Evolutionary conservation across 805 yeast genomes (phyloP).

Genomic region (Wickerhamiella occidentalis): DNA sequence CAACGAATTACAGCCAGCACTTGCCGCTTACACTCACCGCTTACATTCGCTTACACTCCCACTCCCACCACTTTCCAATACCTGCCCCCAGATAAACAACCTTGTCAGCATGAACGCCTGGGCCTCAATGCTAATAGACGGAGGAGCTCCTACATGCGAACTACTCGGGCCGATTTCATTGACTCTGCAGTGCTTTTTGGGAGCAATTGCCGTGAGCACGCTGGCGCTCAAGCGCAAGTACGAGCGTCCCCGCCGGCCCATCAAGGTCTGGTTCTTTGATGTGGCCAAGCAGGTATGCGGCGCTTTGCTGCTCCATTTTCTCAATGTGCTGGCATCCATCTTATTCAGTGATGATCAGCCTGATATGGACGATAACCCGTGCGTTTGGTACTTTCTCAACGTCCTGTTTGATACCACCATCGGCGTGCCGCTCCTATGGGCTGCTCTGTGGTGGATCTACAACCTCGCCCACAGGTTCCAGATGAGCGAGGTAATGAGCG

Average conservation of each 20-base stretch:
- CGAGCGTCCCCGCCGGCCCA: constrained; percentile 77
- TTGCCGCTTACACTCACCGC: too few species aligned
- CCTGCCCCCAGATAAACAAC: too few species aligned
- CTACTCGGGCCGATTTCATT: constrained; percentile 80
- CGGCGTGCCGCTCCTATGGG: constrained; percentile 76
- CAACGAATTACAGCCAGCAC: too few species aligned
- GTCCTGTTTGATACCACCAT: constrained; percentile 83
- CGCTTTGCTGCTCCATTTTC: constrained; percentile 67
- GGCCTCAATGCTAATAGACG: neutral
- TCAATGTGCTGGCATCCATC: constrained; percentile 63
- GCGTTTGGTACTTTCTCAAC: constrained; percentile 90
- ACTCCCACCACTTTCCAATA: too few species aligned
- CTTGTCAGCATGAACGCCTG: constrained; percentile 9
- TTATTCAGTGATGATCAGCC: constrained; percentile 32
- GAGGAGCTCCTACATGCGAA: constrained; percentile 35
- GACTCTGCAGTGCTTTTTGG: constrained; percentile 62
- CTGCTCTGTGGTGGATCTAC: constrained; percentile 33
- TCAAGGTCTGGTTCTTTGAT: constrained; percentile 83
- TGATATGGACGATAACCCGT: constrained; percentile 47
- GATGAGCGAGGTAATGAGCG: constrained; percentile 34
- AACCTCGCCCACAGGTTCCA: constrained; percentile 34
- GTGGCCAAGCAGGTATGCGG: constrained; percentile 85
- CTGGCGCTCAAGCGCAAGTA: constrained; percentile 61
- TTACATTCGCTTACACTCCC: too few species aligned
- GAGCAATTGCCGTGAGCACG: constrained; percentile 61